Evolutionary conservation across 805 yeast species (phyloP), one percentile per base, ranked within the genome.

Genomic region (Candida loeiensis): DNA sequence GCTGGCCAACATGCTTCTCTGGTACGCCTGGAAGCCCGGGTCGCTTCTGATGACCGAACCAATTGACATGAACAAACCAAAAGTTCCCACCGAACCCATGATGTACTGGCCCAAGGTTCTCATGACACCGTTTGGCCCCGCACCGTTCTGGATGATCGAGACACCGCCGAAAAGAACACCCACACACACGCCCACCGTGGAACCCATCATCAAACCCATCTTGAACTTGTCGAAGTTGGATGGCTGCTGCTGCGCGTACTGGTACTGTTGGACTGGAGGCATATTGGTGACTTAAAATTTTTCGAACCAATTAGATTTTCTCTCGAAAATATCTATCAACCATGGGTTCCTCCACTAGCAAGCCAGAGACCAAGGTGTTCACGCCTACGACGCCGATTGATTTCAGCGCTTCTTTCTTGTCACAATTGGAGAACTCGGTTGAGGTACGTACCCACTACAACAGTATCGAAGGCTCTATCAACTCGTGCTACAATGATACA

Each of bases 201-300:
- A 69, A 47, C 99, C 99, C 97, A 93, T 93, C 71, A 91, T 70
- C 45, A 89, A 82, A 40, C 99, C 99, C 98, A 93, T 93, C 69
- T 93, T 93, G 78, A 93, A 86, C 70, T 93, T 93, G 41, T 93
- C 96, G 69, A 90, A 88, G 64, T 84, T 80, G 36, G 96, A 84
- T 42, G 95, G 95, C 52, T 80, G 81, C 24, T 66, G 70, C 34
- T 55, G 59, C 16, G 56, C 69, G 48, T 71, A 72, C 58, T 79
- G 83, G 45, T 76, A 73, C 63, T 81, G 85, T 61, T 75, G 85
- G 49, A 79, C 82, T 60, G 89, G 89, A 45, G 80, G 80, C 79
- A 75, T 74, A 39, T 17, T 36, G 22, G 30, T 25, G 34, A 34
- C 29, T 31, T 37, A 32, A 33, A 39, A 39, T 22, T 33, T 27